phyloP scores from a whole-genome alignment of 805 yeast species.

The Kuraishia hungarica region DNA sequence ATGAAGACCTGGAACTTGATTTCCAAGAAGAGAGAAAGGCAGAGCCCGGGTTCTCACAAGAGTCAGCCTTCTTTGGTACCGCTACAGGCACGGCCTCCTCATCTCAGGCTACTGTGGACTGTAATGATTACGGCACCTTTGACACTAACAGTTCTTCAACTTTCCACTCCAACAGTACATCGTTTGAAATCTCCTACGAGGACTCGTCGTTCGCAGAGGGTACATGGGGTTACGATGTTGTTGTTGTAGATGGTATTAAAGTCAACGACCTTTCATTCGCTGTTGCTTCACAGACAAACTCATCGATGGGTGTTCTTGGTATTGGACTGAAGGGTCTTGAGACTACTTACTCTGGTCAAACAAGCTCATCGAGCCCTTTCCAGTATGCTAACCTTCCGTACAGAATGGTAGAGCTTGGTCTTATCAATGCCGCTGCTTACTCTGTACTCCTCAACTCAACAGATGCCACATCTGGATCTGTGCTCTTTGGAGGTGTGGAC shows the following conservation, averaged over 20 bases:
- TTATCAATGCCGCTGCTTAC: constrained; percentile 46
- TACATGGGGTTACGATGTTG: constrained; percentile 54
- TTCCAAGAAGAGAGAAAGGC: not conserved
- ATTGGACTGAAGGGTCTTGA: constrained; percentile 68
- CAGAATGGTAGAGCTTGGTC: constrained; percentile 47
- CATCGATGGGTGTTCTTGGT: constrained; percentile 65
- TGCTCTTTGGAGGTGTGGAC: constrained; percentile 70
- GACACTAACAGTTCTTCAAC: constrained; percentile 29
- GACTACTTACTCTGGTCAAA: constrained; percentile 36
- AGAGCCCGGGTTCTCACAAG: not conserved
- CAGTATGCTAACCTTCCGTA: constrained; percentile 61
- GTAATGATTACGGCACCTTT: constrained; percentile 41
- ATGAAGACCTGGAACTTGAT: not conserved
- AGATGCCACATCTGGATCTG: constrained; percentile 36
- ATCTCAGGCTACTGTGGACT: constrained; percentile 12
- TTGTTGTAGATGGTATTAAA: constrained; percentile 39
- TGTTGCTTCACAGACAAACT: constrained; percentile 56
- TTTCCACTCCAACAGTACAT: constrained; percentile 30
- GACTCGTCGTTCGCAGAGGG: constrained; percentile 42
- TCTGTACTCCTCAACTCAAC: constrained; percentile 50
- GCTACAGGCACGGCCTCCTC: not conserved
- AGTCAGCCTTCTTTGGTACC: not conserved
- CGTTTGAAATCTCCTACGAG: constrained; percentile 36
- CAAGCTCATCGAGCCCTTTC: constrained; percentile 14
- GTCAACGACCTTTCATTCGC: constrained; percentile 58